Percentiles rank a stretch among this genome's conserved stretches.
These are phyloP conservation scores for Fusarium gaditjirri DNA, from an alignment of 2,329 filamentous ascomycete genomes.

Conservation along the genomic window DNA sequence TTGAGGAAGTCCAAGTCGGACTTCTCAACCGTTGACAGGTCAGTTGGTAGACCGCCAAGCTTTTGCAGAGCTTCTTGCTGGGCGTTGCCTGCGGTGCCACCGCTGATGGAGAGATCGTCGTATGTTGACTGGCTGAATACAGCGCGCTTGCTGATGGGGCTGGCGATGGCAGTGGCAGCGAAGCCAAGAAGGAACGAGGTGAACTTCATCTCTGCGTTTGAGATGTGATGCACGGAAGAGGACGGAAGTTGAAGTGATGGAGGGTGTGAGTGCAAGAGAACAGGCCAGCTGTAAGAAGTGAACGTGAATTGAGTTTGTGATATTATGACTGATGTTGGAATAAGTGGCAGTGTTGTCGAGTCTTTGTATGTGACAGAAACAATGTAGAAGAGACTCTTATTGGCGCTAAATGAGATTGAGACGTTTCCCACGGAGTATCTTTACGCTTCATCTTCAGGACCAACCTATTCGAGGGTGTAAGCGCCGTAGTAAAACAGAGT, in stretches of 20 bases:
- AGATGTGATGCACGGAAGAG: background rate
- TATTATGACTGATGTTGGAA: background rate
- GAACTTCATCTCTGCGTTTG: constrained; percentile 50
- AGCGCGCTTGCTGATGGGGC: constrained; percentile 43
- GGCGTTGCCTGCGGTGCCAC: constrained; percentile 58
- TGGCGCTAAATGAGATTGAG: background rate
- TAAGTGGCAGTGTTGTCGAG: background rate
- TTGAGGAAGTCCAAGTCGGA: constrained; percentile 61
- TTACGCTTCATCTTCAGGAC: background rate
- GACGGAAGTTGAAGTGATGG: background rate
- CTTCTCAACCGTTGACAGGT: constrained; percentile 57
- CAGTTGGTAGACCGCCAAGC: constrained; percentile 50
- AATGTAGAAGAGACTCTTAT: accelerated
- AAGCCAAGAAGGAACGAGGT: constrained; percentile 45
- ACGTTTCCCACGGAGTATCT: background rate
- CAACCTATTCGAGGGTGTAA: background rate
- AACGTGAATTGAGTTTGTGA: background rate
- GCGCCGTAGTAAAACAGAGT: background rate
- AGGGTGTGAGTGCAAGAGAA: background rate
- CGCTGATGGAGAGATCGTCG: constrained; percentile 59
- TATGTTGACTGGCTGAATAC: constrained; percentile 53
- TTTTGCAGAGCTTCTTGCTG: constrained; percentile 56
- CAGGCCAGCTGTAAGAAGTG: background rate
- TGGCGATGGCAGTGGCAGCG: constrained; percentile 43
- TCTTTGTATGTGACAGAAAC: background rate